phyloP scores from a whole-genome alignment of 345 rosid genomes.

The Lepidium sativum region DNA sequence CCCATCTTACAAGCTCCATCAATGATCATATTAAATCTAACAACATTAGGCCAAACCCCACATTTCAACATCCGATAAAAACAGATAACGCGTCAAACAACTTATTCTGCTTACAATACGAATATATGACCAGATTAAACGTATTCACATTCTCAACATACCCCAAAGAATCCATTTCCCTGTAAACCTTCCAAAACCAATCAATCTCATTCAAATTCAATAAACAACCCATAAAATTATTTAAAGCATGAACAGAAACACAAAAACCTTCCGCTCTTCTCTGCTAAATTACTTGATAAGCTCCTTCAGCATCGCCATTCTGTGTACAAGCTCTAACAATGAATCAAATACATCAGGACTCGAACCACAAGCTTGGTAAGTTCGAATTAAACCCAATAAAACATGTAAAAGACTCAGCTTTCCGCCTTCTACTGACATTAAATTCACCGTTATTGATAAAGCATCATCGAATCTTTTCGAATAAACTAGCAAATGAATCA shows the following conservation, averaged over 20 bases:
- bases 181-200: constrained; percentile 48
- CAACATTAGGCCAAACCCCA: constrained; percentile 60
- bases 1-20: constrained; percentile 48
- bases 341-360: constrained; percentile 50
- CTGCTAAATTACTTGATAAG: constrained; percentile 43
- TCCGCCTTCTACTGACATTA: constrained; percentile 31
- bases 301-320: constrained; percentile 37
- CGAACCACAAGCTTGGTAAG: constrained; percentile 31
- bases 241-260: constrained; percentile 60
- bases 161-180: constrained; percentile 40
- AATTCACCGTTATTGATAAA: constrained; percentile 32
- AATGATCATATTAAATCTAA: constrained; percentile 60
- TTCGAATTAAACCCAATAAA: constrained; percentile 39
- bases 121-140: constrained; percentile 53
- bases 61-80: constrained; percentile 51
- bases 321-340: constrained; percentile 55
- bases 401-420: constrained; percentile 37
- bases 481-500: constrained; percentile 45
- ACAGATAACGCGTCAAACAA: constrained; percentile 41
- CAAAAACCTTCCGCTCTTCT: constrained; percentile 28
- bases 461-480: constrained; percentile 45
- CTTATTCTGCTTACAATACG: constrained; percentile 45
- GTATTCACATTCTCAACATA: constrained; percentile 54
- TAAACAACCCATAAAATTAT: constrained; percentile 54
- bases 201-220: constrained; percentile 42